A percentile compares a stretch with the other conserved stretches of the same genome.
Conservation (phyloP, 768 basidiomycete genomes). For the Tulasnella sp. region DNA sequence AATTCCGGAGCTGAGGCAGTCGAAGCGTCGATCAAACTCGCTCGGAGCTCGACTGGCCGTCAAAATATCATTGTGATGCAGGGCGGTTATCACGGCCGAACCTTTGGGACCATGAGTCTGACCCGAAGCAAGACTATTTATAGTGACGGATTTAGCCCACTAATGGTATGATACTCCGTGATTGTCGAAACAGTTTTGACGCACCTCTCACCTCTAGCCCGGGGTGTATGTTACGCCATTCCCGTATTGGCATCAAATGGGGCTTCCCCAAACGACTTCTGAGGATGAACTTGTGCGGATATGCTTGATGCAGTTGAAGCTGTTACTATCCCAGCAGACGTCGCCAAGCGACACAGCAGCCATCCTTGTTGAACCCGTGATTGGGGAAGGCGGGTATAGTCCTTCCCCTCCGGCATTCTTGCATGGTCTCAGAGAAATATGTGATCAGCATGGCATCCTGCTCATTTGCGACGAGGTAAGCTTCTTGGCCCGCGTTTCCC, state of each 20-base stretch:
- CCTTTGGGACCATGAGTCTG: constrained; percentile 83
- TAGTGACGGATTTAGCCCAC: constrained; percentile 58
- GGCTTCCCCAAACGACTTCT: constrained; percentile 42
- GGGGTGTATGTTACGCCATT: constrained; percentile 71
- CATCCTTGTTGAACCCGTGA: constrained; percentile 84
- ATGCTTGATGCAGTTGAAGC: constrained; percentile 69
- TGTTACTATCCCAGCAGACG: constrained; percentile 68
- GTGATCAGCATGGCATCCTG: constrained; percentile 75
- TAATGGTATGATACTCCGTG: constrained; percentile 49
- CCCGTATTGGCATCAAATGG: constrained; percentile 88
- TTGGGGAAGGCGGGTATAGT: constrained; percentile 94
- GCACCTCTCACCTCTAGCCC: constrained; percentile 37
- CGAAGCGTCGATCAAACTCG: constrained; percentile 82
- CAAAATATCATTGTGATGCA: constrained; percentile 91
- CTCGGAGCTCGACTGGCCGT: constrained; percentile 58
- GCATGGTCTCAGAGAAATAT: constrained; percentile 65
- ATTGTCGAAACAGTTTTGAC: neutral
- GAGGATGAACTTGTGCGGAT: constrained; percentile 44
- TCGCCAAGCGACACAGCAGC: constrained; percentile 80
- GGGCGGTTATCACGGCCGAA: constrained; percentile 85
- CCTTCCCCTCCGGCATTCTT: constrained; percentile 73
- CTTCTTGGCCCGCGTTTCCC: constrained; percentile 14
- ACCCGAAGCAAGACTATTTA: constrained; percentile 94
- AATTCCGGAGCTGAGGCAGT: constrained; percentile 93
- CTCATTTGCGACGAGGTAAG: constrained; percentile 71